A percentile compares a stretch with the other conserved stretches of the same genome.
These are phyloP conservation scores for Camellia granthamiana DNA, from an alignment of 148 eudicot genomes.

Conservation along the genomic window DNA sequence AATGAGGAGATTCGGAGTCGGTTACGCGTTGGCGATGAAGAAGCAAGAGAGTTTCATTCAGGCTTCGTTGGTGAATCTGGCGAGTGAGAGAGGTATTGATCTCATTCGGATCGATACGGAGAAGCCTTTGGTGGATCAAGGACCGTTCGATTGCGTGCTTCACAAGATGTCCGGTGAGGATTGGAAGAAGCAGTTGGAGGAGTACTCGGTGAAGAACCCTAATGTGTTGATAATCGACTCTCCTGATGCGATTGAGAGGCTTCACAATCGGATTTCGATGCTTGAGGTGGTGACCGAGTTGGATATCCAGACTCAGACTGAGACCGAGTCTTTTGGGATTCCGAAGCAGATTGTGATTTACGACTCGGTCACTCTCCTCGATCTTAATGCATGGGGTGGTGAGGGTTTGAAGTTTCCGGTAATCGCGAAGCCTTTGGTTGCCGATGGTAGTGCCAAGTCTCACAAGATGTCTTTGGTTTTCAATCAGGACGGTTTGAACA, in stretches of 20 bases:
- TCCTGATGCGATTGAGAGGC: conserved; percentile 49
- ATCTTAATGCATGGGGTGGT: conserved; percentile 28
- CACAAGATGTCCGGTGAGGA: conserved; percentile 59
- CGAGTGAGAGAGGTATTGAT: conserved; percentile 46
- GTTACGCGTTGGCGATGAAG: conserved; percentile 66
- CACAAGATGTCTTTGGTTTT: conserved; percentile 67
- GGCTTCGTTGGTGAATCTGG: conserved; percentile 39
- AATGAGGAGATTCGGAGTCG: conserved; percentile 37
- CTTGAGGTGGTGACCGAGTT: conserved; percentile 51
- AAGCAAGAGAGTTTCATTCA: conserved; percentile 57
- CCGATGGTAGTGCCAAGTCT: conserved; percentile 67
- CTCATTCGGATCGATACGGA: conserved; percentile 48
- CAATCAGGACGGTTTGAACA: conserved; percentile 38
- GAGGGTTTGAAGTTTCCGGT: conserved; percentile 56
- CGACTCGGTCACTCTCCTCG: conserved; percentile 33
- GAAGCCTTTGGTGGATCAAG: conserved; percentile 49
- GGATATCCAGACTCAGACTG: conserved; percentile 8
- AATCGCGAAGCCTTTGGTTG: conserved; percentile 74
- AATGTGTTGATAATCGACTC: conserved; percentile 43
- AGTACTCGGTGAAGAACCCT: conserved; percentile 35
- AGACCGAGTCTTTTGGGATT: conserved; percentile 43
- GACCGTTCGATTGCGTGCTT: conserved; percentile 68
- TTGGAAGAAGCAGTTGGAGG: conserved; percentile 42
- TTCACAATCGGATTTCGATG: conserved; percentile 62
- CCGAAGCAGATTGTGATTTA: conserved; percentile 68